Conservation (phyloP, 495 filamentous ascomycete species). For the Parmelia sp. region DNA sequence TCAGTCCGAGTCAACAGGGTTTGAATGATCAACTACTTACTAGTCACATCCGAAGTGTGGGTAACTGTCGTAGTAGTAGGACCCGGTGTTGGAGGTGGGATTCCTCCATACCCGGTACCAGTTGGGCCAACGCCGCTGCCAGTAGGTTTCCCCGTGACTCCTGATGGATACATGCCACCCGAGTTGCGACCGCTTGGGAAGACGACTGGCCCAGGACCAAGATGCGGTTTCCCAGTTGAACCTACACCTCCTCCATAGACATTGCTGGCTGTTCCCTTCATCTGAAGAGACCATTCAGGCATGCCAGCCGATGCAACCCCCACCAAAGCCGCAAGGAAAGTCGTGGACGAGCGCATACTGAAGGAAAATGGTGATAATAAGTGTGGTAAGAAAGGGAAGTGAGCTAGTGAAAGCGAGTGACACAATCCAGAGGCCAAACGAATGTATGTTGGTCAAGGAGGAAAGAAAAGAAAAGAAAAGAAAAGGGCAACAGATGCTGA, state of each 20-base stretch:
- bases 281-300: background rate
- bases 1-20: background rate
- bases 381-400: background rate
- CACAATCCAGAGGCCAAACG: constrained; percentile 7
- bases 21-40: background rate
- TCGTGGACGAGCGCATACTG: constrained; percentile 18
- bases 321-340: constrained; percentile 14
- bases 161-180: background rate
- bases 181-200: background rate
- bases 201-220: constrained; percentile 10
- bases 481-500: background rate
- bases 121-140: constrained; percentile 9
- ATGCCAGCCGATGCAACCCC: constrained; percentile 12
- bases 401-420: constrained; percentile 2
- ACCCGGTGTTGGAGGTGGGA: background rate
- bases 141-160: background rate
- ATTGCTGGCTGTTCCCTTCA: background rate
- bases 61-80: constrained; percentile 9
- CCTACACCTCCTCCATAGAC: background rate
- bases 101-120: constrained; percentile 12
- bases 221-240: background rate
- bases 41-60: constrained; percentile 11
- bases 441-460: constrained; percentile 13
- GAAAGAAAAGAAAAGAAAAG: background rate
- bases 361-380: background rate